Percentiles rank a stretch among this genome's conserved stretches.
phyloP scores from a whole-genome alignment of 805 yeast genomes.

The Lipomyces starkeyi region DNA sequence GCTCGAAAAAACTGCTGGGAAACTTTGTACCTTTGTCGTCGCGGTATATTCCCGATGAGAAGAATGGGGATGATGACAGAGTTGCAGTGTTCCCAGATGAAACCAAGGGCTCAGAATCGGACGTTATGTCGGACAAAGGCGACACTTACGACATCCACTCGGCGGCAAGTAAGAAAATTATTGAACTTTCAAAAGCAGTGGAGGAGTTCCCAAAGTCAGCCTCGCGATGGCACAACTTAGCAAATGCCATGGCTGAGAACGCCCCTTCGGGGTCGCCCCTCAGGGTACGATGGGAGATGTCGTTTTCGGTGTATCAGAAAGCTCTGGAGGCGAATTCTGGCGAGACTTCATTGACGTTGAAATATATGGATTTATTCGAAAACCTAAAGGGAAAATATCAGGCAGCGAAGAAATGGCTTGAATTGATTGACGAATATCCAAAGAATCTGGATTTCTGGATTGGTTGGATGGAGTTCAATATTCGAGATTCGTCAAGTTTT shows the following conservation, averaged over 20 bases:
- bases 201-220: constrained; percentile 19
- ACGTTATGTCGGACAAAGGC: constrained; percentile 12
- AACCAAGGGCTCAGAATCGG: background rate
- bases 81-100: background rate
- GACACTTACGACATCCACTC: constrained; percentile 13
- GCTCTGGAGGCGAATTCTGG: constrained; percentile 29
- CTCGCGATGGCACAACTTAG: constrained; percentile 22
- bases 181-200: constrained; percentile 18
- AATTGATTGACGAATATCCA: constrained; percentile 16
- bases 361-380: constrained; percentile 23
- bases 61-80: background rate
- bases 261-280: constrained; percentile 4
- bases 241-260: constrained; percentile 14
- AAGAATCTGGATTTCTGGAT: constrained; percentile 20
- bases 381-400: constrained; percentile 27
- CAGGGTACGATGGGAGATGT: constrained; percentile 17
- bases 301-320: constrained; percentile 27
- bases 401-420: constrained; percentile 23
- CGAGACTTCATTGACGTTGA: constrained; percentile 10
- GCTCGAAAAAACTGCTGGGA: background rate
- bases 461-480: constrained; percentile 26
- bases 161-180: background rate
- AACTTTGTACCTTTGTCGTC: background rate
- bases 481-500: constrained; percentile 27
- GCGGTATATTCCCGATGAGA: background rate